These are phyloP conservation scores for Zymoseptoria pseudotritici DNA, from an alignment of 2,329 filamentous ascomycete species.

Conservation along the genomic window DNA sequence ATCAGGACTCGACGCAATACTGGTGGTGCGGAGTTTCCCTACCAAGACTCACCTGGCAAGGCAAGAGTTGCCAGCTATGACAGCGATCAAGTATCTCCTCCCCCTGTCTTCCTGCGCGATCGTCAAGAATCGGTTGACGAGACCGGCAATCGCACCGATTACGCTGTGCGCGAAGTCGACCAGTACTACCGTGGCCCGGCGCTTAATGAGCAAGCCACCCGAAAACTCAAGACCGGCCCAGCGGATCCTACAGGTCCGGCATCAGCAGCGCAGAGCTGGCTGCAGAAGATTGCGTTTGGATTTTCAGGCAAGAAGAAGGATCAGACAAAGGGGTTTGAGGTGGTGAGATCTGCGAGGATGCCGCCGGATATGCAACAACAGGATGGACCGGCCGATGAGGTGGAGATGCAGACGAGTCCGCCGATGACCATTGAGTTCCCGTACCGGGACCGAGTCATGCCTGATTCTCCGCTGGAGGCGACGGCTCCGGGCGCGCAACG, in stretches of 20 bases:
- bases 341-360: conserved; percentile 82
- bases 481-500: neutral
- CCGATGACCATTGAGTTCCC: conserved; percentile 20
- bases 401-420: conserved; percentile 29
- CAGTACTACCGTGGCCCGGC: conserved; percentile 94
- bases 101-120: conserved; percentile 47
- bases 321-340: conserved; percentile 87
- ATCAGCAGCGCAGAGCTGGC: conserved; percentile 82
- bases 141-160: conserved; percentile 55
- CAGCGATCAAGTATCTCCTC: conserved; percentile 40
- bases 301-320: conserved; percentile 67
- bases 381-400: conserved; percentile 49
- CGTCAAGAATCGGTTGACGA: conserved; percentile 48
- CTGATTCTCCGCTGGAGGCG: conserved; percentile 3
- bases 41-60: conserved; percentile 36
- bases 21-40: conserved; percentile 29
- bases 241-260: conserved; percentile 90
- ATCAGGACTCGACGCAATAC: conserved; percentile 39
- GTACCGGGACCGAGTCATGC: conserved; percentile 15
- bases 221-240: conserved; percentile 85
- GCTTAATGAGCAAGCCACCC: conserved; percentile 68
- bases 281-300: conserved; percentile 53
- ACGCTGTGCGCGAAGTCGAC: conserved; percentile 88
- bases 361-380: conserved; percentile 59
- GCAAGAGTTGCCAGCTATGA: conserved; percentile 21